Base-by-base conservation (phyloP, 1,284 basidiomycete genomes). In the Heterobasidion parviporum region DNA sequence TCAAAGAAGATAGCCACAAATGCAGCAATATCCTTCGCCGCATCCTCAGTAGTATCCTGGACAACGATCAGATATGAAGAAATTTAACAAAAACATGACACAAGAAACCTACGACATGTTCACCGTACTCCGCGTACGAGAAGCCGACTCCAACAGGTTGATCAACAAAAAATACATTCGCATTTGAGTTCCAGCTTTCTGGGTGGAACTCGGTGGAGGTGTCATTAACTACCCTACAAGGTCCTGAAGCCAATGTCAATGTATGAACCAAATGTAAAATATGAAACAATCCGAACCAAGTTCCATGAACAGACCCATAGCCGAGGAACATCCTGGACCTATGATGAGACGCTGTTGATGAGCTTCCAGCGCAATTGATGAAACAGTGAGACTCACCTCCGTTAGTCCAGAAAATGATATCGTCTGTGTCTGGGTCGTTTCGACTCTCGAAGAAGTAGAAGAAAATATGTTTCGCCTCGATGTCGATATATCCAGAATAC, bases 391-490 rank as follows among this genome's bases (percentile, higher is more conserved):
- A 26, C 26, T 26, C 3, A 71, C 81, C 83, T 59, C 82, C 83
- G 60, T 82, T 80, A 2, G 82, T 84, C 83, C 83, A 87, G 58
- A 85, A 76, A 35, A 86, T 75, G 6, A 89, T 75, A 57, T 85
- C 83, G 62, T 89, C 85, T 46, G 71, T 79, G 35, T 76, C 73
- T 1, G 88, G 88, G 59, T 87, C 74, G 57, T 71, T 78, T 55
- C 90, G 74, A 54, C 83, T 87, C 69, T 93, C 89, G 70, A 94
- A 93, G 65, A 81, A 82, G 72, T 79, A 80, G 71, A 80, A 80
- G 68, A 79, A 81, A 32, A 79, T 67, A 48, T 74, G 72, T 60
- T 73, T 70, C 54, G 74, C 74, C 43, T 73, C 69, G 26, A 62
- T 48, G 50, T 62, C 62, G 26, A 66, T 55, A 46, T 65, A 65